Base-by-base conservation (phyloP, 306 rosid species). In the Oemleria cerasiformis region DNA sequence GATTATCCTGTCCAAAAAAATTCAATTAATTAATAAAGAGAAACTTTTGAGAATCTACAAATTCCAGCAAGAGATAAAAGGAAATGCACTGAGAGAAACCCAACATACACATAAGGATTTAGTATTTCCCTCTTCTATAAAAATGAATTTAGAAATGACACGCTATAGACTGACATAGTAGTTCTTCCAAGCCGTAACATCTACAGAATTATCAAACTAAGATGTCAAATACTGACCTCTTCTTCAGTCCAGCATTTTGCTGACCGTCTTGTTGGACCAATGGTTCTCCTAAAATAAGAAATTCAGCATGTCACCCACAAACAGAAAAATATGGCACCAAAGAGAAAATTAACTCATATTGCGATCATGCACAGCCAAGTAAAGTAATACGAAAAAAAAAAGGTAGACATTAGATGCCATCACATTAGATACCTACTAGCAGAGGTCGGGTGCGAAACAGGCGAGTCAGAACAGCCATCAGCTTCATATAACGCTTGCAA, bases 1-100 rank as follows among this genome's bases (percentile, higher is more conserved):
- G 79, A 36, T 63, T 72, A 71, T 86, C 95, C 95, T 88, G 87
- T 71, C 73, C 59, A 41, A n/a, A 70, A 82, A 15, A 49, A 64
- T 30, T 36, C 83, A 79, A 30, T 6, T 38, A 20, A 12, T 38
- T 40, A 69, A 54, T 6, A 40, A 74, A 45, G 60, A 76, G 70
- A 23, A 65, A 53, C 3, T 6, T 13, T 54, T 9, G 10, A 63
- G 45, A 38, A 41, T 48, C 38, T 1, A 9, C 20, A 72, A 61
- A 60, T 21, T 14, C 16, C 9, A 58, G 48, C 10, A 66, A 55
- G 16, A 73, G n/a, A 36, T 7, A 9, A 9, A 34, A 67, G 6
- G 4, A 36, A 49, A 21, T 38, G 10, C 38, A 51, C 40, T 4
- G 38, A 53, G 30, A 20, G 15, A 19, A 68, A 69, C 7, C 63